phyloP scores from a whole-genome alignment of 169 alveolate species.

The Plasmodium inui region DNA sequence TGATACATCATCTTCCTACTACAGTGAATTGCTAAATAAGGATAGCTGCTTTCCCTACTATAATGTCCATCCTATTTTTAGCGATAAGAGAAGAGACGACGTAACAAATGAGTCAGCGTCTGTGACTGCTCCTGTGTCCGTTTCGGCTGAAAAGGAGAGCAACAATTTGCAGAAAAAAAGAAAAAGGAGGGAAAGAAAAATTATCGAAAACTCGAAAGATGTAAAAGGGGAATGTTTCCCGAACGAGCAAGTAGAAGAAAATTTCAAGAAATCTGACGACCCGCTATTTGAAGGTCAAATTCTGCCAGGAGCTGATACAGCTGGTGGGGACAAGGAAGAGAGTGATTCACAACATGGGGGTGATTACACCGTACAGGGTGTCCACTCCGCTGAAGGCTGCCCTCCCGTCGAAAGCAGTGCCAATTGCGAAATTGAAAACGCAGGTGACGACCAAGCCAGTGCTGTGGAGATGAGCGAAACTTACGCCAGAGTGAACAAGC shows the following conservation, averaged over 20 bases:
- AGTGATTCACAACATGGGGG: background rate
- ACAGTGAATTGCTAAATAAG: slow-evolving; percentile 9
- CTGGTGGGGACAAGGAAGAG: background rate
- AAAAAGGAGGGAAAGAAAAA: slow-evolving; percentile 30
- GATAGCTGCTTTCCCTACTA: background rate
- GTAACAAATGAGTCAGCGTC: background rate
- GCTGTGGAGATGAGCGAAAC: background rate
- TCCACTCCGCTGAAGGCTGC: background rate
- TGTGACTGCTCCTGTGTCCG: background rate
- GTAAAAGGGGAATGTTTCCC: background rate
- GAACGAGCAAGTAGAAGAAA: background rate
- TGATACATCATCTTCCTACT: slow-evolving; percentile 26
- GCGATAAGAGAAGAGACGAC: background rate
- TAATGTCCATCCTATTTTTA: background rate
- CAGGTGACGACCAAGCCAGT: background rate
- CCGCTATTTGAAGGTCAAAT: background rate
- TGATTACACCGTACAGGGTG: background rate
- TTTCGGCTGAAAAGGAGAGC: background rate
- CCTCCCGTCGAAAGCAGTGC: background rate
- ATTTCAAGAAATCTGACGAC: slow-evolving; percentile 10
- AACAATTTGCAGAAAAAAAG: slow-evolving; percentile 10
- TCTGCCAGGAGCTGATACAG: background rate
- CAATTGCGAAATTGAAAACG: background rate
- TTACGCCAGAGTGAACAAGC: background rate
- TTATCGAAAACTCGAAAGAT: slow-evolving; percentile 20